phyloP scores from a whole-genome alignment of 1,284 basidiomycete genomes.

The Trametes versicolor region DNA sequence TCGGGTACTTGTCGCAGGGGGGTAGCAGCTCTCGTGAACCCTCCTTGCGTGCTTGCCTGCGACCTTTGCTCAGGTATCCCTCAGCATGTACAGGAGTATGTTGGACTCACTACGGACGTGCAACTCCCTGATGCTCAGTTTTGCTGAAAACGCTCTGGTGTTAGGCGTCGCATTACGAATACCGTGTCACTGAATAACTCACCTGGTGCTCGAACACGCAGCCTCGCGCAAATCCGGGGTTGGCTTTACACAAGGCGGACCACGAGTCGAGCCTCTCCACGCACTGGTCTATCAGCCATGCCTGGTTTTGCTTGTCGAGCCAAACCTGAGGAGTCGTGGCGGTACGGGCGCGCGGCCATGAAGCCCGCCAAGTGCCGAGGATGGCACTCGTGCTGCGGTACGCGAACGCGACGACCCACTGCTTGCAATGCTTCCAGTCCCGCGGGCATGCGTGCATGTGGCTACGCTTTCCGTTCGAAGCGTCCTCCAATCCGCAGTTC shows the following conservation, averaged over 20 bases:
- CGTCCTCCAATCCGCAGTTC: neutral
- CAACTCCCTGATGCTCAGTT: neutral
- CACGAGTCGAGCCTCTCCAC: neutral
- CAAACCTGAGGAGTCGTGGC: neutral
- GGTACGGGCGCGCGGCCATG: too few relatives aligned
- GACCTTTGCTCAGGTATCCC: neutral
- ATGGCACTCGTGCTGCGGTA: neutral
- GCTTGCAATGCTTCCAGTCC: neutral
- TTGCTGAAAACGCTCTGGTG: too few relatives aligned
- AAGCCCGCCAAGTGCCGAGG: conserved; percentile 1
- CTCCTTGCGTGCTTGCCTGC: neutral
- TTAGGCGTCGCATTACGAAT: too few relatives aligned
- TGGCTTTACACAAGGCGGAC: neutral
- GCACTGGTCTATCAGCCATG: neutral
- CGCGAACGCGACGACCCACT: conserved; percentile 6
- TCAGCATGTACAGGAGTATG: too few relatives aligned
- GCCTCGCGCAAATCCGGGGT: neutral
- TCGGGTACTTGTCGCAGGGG: neutral
- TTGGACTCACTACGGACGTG: neutral
- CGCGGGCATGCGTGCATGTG: neutral
- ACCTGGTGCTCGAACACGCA: conserved; percentile 3
- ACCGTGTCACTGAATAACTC: neutral
- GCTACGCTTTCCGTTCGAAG: neutral
- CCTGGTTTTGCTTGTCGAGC: neutral
- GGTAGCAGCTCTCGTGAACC: neutral